Evolutionary conservation across 495 filamentous ascomycete genomes (phyloP).

Genomic region (Xylaria flabelliformis): DNA sequence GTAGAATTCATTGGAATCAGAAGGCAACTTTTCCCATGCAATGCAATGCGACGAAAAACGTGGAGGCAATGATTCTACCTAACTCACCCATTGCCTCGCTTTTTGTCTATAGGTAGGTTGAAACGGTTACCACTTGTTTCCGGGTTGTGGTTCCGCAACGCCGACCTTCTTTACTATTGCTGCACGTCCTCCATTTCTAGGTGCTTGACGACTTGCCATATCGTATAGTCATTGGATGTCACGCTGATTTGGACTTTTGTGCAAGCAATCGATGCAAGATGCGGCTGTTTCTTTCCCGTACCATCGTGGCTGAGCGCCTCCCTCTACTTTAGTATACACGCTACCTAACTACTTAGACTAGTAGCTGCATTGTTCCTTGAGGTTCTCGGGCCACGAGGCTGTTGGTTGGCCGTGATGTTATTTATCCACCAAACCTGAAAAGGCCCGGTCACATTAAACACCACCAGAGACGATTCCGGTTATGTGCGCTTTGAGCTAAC

Average conservation of each 20-base stretch:
- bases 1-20: conserved; percentile 24
- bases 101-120: conserved; percentile 16
- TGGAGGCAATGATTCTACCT: conserved; percentile 17
- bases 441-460: neutral
- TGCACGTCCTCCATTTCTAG: neutral
- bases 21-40: conserved; percentile 20
- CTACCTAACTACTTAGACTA: too few species aligned
- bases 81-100: neutral
- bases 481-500: conserved; percentile 16
- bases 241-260: neutral
- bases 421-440: conserved; percentile 1
- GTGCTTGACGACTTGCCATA: neutral
- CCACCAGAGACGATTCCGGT: neutral
- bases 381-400: conserved; percentile 6
- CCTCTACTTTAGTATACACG: neutral
- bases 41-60: conserved; percentile 28
- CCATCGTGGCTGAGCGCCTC: conserved; percentile 13
- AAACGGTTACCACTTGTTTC: conserved; percentile 19
- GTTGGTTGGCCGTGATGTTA: conserved; percentile 7
- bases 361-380: conserved; percentile 7
- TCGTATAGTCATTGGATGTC: neutral
- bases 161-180: neutral
- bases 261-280: conserved; percentile 8
- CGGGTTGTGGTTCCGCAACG: conserved; percentile 5
- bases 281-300: conserved; percentile 4